A percentile compares a stretch with the other conserved stretches of the same genome.
These are phyloP conservation scores for Pleurotus citrinopileatus DNA, from an alignment of 768 basidiomycete genomes.

Conservation along the genomic window DNA sequence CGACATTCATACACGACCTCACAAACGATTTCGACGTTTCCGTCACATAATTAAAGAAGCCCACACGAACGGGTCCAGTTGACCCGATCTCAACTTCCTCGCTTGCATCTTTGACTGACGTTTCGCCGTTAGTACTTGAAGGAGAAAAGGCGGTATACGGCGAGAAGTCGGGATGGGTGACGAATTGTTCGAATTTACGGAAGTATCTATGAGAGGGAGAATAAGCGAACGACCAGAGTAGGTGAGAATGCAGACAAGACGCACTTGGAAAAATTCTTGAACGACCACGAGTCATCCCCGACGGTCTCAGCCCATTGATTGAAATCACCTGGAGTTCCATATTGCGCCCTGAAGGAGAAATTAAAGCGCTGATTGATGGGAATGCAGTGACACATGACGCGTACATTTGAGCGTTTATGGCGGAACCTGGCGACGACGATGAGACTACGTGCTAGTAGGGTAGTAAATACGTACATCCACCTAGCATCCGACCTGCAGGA, in stretches of 20 bases:
- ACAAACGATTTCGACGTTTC: slow-evolving; percentile 50
- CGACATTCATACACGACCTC: slow-evolving; percentile 44
- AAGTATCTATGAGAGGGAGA: slow-evolving; percentile 47
- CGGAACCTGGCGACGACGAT: slow-evolving; percentile 26
- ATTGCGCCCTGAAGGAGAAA: slow-evolving; percentile 46
- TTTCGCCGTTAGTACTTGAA: not conserved
- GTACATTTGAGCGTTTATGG: slow-evolving; percentile 60
- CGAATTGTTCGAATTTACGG: slow-evolving; percentile 62
- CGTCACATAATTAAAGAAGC: slow-evolving; percentile 51
- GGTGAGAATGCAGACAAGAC: slow-evolving; percentile 8
- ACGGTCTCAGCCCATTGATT: slow-evolving; percentile 60
- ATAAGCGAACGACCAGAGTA: not conserved
- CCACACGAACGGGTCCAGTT: slow-evolving; percentile 56
- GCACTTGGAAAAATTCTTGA: slow-evolving; percentile 50
- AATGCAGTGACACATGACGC: not conserved
- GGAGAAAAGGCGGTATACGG: slow-evolving; percentile 5
- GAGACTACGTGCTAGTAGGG: not conserved
- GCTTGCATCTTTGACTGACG: not conserved
- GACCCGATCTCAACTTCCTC: slow-evolving; percentile 38
- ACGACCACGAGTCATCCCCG: slow-evolving; percentile 60
- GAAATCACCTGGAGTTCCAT: slow-evolving; percentile 65
- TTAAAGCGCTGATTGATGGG: not conserved
- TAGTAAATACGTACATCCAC: slow-evolving; percentile 58
- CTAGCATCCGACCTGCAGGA: slow-evolving; percentile 59
- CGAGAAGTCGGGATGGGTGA: slow-evolving; percentile 41